Evolutionary conservation across 257 asterid genomes (phyloP), one percentile per base, ranked within the genome.

Genomic region (Lantana camara): DNA sequence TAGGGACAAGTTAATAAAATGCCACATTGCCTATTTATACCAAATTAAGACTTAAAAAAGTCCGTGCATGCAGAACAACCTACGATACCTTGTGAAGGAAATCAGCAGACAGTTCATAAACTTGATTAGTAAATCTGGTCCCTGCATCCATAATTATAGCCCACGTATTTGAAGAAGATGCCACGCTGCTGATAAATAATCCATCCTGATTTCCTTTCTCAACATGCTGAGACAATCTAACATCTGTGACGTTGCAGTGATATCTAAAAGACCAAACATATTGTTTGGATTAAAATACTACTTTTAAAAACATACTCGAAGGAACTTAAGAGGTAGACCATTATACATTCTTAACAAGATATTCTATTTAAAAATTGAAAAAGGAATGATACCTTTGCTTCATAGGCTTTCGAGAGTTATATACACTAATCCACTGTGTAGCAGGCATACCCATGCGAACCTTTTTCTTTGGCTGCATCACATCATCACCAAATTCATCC

Each of bases 71-170:
- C 40, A 42, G 9, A 50, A 32, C 29, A 62, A 53, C 15, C 3
- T 19, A 41, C 6, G 40, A 40, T 20, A 82, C 89, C 89, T 78
- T 82, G 68, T 79, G 85, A 69, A 82, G 86, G 57, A 83, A 83
- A 50, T 27, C 30, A 12, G 78, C 71, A n/a, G 89, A 83, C 42
- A 75, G 59, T 34, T 83, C 79, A 66, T 77, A 83, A 67, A 83
- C 82, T 75, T 83, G 89, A 56, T 74, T 47, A 52, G 40, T 60
- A 57, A 83, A 83, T 4, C 89, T 86, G 3, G 89, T 83, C 37
- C 89, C 89, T 12, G 89, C 89, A 77, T 83, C 89, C 89, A 83
- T 80, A 44, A 83, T 73, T 51, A 83, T 70, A 8, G 89, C 89
- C 86, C 89, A 83, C 30, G 80, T 74, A 48, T 78, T 80, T n/a